Evolutionary conservation across 208 protist species (phyloP).

Genomic region (Wallacemonas sp.): DNA sequence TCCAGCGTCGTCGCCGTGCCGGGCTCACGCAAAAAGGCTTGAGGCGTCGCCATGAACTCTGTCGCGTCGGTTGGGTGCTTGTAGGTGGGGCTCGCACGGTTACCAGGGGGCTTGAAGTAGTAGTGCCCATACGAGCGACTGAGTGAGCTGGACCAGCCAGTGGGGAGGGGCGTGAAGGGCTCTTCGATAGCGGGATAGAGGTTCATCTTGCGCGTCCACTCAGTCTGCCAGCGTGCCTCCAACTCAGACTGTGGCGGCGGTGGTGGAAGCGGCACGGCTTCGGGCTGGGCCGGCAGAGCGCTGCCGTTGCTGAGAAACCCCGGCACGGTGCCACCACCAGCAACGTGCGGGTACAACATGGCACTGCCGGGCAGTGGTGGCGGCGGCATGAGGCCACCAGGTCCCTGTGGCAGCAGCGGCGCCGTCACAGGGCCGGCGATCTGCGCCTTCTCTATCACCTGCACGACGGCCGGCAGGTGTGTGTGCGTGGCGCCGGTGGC

Average conservation of each 20-base stretch:
- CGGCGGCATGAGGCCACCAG: neutral
- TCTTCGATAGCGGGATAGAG: slow-evolving; percentile 54
- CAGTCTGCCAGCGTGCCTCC: slow-evolving; percentile 35
- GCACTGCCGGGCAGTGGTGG: too few relatives aligned
- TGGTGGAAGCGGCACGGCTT: neutral
- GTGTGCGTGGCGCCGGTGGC: slow-evolving; percentile 5
- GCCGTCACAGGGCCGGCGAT: neutral
- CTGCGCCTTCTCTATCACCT: neutral
- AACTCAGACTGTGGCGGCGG: neutral
- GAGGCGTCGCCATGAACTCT: slow-evolving; percentile 69
- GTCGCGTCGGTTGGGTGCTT: slow-evolving; percentile 58
- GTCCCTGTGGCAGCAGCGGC: neutral
- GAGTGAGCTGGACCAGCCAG: slow-evolving; percentile 49
- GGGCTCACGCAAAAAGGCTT: slow-evolving; percentile 58
- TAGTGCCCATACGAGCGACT: slow-evolving; percentile 70
- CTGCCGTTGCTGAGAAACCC: too few relatives aligned
- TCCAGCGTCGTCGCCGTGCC: slow-evolving; percentile 13
- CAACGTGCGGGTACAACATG: too few relatives aligned
- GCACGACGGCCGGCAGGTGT: neutral
- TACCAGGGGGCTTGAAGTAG: slow-evolving; percentile 47
- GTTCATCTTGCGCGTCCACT: slow-evolving; percentile 61
- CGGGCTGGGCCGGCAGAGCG: neutral
- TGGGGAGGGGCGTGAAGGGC: slow-evolving; percentile 62
- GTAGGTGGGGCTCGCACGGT: slow-evolving; percentile 30
- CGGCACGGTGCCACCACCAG: too few relatives aligned